A percentile compares a stretch with the other conserved stretches of the same genome.
These are phyloP conservation scores for Parmelia sp. DNA, from an alignment of 495 filamentous ascomycete species.

Conservation along the genomic window DNA sequence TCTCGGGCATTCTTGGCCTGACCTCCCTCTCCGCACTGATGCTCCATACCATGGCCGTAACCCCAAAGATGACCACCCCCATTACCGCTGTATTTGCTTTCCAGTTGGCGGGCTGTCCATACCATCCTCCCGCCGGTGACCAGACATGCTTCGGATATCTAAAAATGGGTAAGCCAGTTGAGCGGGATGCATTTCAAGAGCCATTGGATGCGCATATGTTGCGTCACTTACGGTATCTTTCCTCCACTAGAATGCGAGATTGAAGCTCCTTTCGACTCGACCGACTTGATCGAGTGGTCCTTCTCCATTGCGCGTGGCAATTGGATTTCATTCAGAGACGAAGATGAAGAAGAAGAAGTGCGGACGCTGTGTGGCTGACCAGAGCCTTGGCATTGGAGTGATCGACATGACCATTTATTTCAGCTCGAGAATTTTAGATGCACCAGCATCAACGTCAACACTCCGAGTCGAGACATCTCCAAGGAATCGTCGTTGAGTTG, in stretches of 20 bases:
- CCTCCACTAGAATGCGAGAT: slow-evolving; percentile 46
- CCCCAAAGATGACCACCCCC: slow-evolving; percentile 61
- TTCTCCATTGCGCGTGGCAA: slow-evolving; percentile 16
- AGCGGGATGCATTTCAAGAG: neutral
- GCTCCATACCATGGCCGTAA: slow-evolving; percentile 68
- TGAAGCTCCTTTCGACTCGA: slow-evolving; percentile 25
- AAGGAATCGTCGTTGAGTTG: slow-evolving; percentile 10
- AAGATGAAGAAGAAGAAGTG: neutral
- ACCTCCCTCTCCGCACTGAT: slow-evolving; percentile 77
- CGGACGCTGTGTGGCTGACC: neutral
- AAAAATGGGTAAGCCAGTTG: slow-evolving; percentile 11
- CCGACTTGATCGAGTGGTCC: slow-evolving; percentile 26
- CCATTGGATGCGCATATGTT: neutral
- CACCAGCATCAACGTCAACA: slow-evolving; percentile 1
- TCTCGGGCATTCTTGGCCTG: slow-evolving; percentile 79
- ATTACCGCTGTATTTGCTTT: slow-evolving; percentile 86
- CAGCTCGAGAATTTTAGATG: slow-evolving; percentile 18
- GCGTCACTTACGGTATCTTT: slow-evolving; percentile 74
- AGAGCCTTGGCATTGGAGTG: slow-evolving; percentile 14
- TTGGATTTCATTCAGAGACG: no score
- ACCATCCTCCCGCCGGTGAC: slow-evolving; percentile 98
- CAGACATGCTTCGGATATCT: slow-evolving; percentile 99
- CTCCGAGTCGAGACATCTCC: neutral
- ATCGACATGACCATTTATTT: slow-evolving; percentile 18
- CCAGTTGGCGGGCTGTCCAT: slow-evolving; percentile 90